Evolutionary conservation across 2,329 filamentous ascomycete species (phyloP).

Genomic region (Penicillium sp.): DNA sequence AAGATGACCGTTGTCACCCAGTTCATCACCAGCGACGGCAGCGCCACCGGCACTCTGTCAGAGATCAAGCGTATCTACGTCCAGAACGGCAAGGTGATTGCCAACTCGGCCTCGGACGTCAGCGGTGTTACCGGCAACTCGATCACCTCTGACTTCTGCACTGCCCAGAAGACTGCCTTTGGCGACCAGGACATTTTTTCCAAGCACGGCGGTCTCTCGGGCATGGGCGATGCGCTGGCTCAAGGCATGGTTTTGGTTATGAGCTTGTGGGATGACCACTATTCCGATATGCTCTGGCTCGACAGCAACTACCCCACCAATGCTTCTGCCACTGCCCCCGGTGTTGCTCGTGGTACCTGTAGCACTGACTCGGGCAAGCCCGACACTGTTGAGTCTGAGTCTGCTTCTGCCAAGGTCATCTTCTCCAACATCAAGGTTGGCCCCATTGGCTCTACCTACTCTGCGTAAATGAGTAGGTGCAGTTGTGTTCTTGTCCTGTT

Average conservation of each 20-base stretch:
- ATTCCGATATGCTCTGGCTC: conserved; percentile 73
- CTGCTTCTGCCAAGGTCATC: conserved; percentile 54
- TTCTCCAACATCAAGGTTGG: conserved; percentile 65
- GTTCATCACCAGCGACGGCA: conserved; percentile 58
- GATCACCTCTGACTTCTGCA: conserved; percentile 62
- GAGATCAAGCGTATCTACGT: conserved; percentile 68
- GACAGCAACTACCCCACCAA: conserved; percentile 65
- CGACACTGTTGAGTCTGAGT: conserved; percentile 49
- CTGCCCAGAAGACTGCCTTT: conserved; percentile 58
- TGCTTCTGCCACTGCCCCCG: conserved; percentile 46
- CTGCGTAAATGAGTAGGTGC: conserved; percentile 10
- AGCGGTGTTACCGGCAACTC: conserved; percentile 54
- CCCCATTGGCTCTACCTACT: conserved; percentile 57
- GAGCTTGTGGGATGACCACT: conserved; percentile 65
- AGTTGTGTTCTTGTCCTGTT: not conserved
- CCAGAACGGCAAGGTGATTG: conserved; percentile 62
- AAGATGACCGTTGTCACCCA: conserved; percentile 69
- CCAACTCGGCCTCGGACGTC: conserved; percentile 55
- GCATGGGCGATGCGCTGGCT: conserved; percentile 58
- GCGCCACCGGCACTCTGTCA: conserved; percentile 55
- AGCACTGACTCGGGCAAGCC: conserved; percentile 56
- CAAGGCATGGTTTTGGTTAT: conserved; percentile 67
- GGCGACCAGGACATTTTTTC: conserved; percentile 57
- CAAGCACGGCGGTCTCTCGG: conserved; percentile 57
- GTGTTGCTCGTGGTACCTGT: conserved; percentile 59